A percentile compares a stretch with the other conserved stretches of the same genome.
Evolutionary conservation across 768 basidiomycete genomes (phyloP).

Genomic region (Serendipita vermifera): DNA sequence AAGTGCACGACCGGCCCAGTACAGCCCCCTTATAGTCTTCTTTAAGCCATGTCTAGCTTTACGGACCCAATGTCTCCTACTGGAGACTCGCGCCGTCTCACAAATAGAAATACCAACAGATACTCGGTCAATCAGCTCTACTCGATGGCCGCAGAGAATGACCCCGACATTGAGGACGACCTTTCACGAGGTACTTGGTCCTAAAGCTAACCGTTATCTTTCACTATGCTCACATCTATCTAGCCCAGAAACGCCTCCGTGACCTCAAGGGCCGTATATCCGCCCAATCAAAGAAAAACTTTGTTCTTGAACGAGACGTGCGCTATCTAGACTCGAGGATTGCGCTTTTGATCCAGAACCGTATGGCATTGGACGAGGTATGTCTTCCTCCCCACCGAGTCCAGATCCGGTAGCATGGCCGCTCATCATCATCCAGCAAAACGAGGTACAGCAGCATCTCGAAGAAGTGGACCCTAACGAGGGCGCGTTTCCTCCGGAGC

Average conservation of each 20-base stretch:
- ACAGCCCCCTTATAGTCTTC: too few relatives aligned
- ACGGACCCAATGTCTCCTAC: constrained; percentile 14
- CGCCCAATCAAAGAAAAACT: constrained; percentile 99
- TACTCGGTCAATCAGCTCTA: constrained; percentile 94
- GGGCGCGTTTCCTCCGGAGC: constrained; percentile 88
- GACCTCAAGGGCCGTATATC: constrained; percentile 96
- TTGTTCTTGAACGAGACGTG: constrained; percentile 96
- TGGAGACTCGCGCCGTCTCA: constrained; percentile 36
- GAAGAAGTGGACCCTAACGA: constrained; percentile 92
- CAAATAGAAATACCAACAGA: constrained; percentile 89
- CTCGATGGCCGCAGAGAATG: constrained; percentile 97
- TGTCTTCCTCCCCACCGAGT: background rate
- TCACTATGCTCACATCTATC: constrained; percentile 9
- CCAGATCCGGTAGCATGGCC: background rate
- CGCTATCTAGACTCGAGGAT: constrained; percentile 96
- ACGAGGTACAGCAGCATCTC: constrained; percentile 86
- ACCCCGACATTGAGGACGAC: constrained; percentile 95
- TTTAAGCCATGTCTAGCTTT: constrained; percentile 12
- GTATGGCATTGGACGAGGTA: constrained; percentile 93
- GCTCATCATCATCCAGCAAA: constrained; percentile 44
- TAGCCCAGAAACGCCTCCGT: constrained; percentile 92
- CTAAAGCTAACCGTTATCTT: constrained; percentile 9
- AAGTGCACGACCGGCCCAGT: too few relatives aligned
- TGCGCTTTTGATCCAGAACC: constrained; percentile 93
- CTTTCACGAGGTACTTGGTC: constrained; percentile 66